Evolutionary conservation across 2,329 filamentous ascomycete genomes (phyloP).

Genomic region (Paraphoma sp.): DNA sequence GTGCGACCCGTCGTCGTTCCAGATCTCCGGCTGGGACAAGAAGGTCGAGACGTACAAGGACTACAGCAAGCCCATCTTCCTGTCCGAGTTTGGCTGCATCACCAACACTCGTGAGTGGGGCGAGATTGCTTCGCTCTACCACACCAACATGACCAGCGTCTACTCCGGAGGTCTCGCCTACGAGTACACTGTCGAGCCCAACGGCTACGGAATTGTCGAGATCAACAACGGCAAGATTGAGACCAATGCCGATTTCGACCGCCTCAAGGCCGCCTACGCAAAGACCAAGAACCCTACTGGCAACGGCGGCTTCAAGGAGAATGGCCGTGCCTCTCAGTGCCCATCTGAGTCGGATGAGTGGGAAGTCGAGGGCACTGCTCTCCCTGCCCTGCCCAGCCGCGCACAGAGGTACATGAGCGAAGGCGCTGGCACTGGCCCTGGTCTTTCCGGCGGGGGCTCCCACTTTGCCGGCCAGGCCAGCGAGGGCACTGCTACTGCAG

Average conservation of each 20-base stretch:
- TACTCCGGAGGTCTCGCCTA: conserved; percentile 97
- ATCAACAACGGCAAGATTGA: conserved; percentile 63
- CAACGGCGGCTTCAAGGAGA: conserved; percentile 64
- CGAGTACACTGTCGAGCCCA: conserved; percentile 75
- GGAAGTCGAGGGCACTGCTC: conserved; percentile 58
- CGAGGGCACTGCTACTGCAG: conserved; percentile 34
- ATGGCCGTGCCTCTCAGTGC: conserved; percentile 61
- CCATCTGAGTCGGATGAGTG: conserved; percentile 61
- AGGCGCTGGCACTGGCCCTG: conserved; percentile 64
- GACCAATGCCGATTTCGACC: conserved; percentile 68
- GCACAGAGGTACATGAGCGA: conserved; percentile 63
- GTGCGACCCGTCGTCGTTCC: conserved; percentile 66
- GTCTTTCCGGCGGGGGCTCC: conserved; percentile 59
- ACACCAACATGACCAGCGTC: conserved; percentile 79
- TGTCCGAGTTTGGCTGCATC: conserved; percentile 93
- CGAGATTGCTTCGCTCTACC: conserved; percentile 82
- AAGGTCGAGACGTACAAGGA: conserved; percentile 46
- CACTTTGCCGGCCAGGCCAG: conserved; percentile 42
- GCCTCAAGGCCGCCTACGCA: conserved; percentile 59
- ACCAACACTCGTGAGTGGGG: conserved; percentile 81
- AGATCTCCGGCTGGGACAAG: conserved; percentile 75
- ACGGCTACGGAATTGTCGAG: conserved; percentile 80
- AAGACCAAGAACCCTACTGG: conserved; percentile 60
- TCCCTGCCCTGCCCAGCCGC: conserved; percentile 64
- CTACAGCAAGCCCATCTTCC: conserved; percentile 67